phyloP scores from a whole-genome alignment of 2,329 filamentous ascomycete genomes.

The Colletotrichum phormii region DNA sequence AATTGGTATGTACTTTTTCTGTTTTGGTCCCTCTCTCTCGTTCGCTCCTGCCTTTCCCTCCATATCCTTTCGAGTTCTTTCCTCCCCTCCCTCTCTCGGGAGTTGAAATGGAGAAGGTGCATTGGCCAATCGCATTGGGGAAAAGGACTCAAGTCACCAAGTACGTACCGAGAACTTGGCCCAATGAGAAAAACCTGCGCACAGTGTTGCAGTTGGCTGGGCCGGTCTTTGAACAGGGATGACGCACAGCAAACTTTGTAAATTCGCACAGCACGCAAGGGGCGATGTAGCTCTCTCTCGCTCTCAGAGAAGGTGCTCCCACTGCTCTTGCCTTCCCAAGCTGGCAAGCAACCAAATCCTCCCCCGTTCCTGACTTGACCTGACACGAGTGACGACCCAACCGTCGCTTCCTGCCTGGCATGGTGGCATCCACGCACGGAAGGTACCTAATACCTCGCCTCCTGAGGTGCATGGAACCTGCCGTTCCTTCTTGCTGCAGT shows the following conservation, averaged over 20 bases:
- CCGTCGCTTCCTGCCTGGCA: not conserved
- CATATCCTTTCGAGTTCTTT: too few species aligned
- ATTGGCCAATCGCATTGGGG: slow-evolving; percentile 20
- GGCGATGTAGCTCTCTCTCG: not conserved
- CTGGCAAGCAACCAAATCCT: not conserved
- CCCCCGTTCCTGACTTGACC: not conserved
- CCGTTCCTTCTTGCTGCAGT: not conserved
- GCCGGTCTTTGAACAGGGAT: slow-evolving; percentile 6
- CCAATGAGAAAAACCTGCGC: slow-evolving; percentile 21
- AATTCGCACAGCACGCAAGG: slow-evolving; percentile 1
- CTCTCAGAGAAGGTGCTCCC: too few species aligned
- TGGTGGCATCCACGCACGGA: not conserved
- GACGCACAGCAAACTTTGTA: not conserved
- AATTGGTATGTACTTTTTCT: not conserved
- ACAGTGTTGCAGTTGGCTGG: slow-evolving; percentile 9
- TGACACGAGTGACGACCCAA: not conserved
- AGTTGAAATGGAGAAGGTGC: slow-evolving; percentile 14
- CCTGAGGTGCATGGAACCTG: not conserved
- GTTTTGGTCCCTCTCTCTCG: not conserved
- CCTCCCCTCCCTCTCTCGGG: not conserved
- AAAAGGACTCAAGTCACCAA: not conserved
- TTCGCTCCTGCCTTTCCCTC: not conserved
- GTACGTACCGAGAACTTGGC: not conserved
- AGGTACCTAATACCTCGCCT: not conserved
- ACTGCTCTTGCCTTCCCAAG: too few species aligned